Evolutionary conservation across 164 flowering plant genomes (phyloP).

Genomic region (Kalanchoe fedtschenkoi): DNA sequence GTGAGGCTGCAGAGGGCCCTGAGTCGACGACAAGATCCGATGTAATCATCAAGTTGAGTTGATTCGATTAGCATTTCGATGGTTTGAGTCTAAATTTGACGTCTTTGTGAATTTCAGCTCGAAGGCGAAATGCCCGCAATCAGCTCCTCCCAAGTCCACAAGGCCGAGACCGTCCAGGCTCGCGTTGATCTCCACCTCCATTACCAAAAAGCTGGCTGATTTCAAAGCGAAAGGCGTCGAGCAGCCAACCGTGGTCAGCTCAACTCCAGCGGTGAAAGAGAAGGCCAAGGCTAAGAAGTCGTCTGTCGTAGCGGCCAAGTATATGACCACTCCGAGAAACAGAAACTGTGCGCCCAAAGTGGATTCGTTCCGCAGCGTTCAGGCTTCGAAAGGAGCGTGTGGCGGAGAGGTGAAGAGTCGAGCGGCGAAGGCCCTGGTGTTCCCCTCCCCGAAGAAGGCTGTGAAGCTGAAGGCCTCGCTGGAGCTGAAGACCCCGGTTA

Average conservation of each 20-base stretch:
- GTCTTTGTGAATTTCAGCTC: constrained; percentile 18
- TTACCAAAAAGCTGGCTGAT: constrained; percentile 35
- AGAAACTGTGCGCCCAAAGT: constrained; percentile 22
- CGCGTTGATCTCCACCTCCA: constrained; percentile 39
- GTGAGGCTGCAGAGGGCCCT: constrained; percentile 37
- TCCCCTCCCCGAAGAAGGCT: constrained; percentile 58
- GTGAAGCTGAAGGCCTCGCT: constrained; percentile 21
- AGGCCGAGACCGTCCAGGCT: constrained; percentile 53
- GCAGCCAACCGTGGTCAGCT: constrained; percentile 6
- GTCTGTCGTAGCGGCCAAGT: constrained; percentile 30
- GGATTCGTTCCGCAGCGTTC: constrained; percentile 47
- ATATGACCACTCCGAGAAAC: constrained; percentile 66
- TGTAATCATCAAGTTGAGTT: constrained; percentile 19
- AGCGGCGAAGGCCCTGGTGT: constrained; percentile 58
- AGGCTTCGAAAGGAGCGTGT: constrained; percentile 25
- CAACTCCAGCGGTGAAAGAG: constrained; percentile 23
- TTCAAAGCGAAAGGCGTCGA: constrained; percentile 19
- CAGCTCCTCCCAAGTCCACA: constrained; percentile 80
- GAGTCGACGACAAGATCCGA: constrained; percentile 26
- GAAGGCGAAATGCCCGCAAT: constrained; percentile 51
- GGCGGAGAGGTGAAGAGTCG: constrained; percentile 22
- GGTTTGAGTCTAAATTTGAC: background rate
- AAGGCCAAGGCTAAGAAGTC: constrained; percentile 41
- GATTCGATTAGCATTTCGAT: background rate
- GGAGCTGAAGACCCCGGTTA: constrained; percentile 34